phyloP scores from a whole-genome alignment of 306 rosid species.

The Vachellia collinsii region DNA sequence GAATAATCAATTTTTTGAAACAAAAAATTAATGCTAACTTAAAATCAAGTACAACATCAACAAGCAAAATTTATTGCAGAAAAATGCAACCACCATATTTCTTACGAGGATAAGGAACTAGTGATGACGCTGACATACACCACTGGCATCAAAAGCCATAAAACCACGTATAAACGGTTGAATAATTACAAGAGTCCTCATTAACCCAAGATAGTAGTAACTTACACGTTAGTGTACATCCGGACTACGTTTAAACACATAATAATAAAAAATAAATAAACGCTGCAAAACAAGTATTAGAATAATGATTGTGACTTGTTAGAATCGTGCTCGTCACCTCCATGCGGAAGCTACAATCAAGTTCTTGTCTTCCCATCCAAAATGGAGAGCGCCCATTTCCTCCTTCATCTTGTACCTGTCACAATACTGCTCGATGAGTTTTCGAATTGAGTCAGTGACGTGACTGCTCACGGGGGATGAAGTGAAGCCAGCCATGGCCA shows the following conservation, averaged over 20 bases:
- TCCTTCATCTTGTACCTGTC: conserved; percentile 73
- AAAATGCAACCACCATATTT: not conserved
- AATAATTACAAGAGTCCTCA: conserved; percentile 31
- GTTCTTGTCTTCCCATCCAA: conserved; percentile 91
- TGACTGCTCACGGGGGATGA: conserved; percentile 58
- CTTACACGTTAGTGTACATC: conserved; percentile 36
- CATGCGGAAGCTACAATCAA: conserved; percentile 91
- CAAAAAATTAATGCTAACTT: not conserved
- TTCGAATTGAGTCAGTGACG: conserved; percentile 53
- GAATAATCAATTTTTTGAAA: not conserved
- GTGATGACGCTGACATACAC: not conserved
- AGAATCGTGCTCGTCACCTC: conserved; percentile 55
- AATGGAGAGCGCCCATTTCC: conserved; percentile 79
- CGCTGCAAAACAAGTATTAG: conserved; percentile 22
- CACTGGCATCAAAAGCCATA: not conserved
- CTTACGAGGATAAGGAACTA: not conserved
- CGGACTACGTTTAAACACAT: conserved; percentile 43
- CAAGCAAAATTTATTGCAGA: not conserved
- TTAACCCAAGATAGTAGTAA: conserved; percentile 28
- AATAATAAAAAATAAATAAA: conserved; percentile 3
- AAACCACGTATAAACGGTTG: conserved; percentile 24
- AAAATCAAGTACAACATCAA: not conserved
- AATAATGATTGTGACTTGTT: conserved; percentile 19
- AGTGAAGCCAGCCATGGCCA: conserved; percentile 89
- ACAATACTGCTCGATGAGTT: conserved; percentile 65